Evolutionary conservation across 2,329 filamentous ascomycete species (phyloP), one percentile per base, ranked within the genome.

Genomic region (Tolypocladium nubicola): DNA sequence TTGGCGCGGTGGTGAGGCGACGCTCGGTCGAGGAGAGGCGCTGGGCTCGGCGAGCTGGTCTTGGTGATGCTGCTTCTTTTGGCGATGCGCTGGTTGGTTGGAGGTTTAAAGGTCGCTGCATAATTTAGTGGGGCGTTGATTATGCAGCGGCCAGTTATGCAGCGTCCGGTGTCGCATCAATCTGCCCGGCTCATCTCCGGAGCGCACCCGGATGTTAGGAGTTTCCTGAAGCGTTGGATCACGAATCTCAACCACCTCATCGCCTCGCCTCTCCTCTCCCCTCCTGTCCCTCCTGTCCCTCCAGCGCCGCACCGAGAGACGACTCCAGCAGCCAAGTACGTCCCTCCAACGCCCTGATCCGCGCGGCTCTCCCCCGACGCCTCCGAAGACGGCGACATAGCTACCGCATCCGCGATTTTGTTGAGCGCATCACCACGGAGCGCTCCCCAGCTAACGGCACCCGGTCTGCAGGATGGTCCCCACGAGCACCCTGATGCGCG

Each of bases 401-500:
- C 30, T 33, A 1, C 30, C 26, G 1, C 13, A 26, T 9, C 43
- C 8, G 3, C 45, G 9, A n/a, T 50, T 50, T 26, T 50, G 47
- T 50, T 50, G 26, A 50, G 45, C 40, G 4, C 40, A 1, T 13
- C 10, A 4, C 14, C 9, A 2, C 47, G 40, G 11, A 50, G 26
- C 47, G 9, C 26, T 13, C 26, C 16, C 14, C 26, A 14, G 45
- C 45, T 49, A 49, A 49, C 45, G 1, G 21, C 8, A 55, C 45
- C 39, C 53, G 26, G 23, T 57, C 49, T 55, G 56, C 62, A 69
- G 62, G 59, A 79, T 79, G 72, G 73, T 76, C 61, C 72, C 77
- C 63, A 73, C 78, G 45, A 75, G 71, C 62, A 73, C 73, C 67
- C 68, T 83, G 67, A 73, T 81, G 74, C 79, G 78, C 72, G 76